A percentile compares a stretch with the other conserved stretches of the same genome.
phyloP scores from a whole-genome alignment of 176 grass and related monocot species.

The Phoenix dactylifera region DNA sequence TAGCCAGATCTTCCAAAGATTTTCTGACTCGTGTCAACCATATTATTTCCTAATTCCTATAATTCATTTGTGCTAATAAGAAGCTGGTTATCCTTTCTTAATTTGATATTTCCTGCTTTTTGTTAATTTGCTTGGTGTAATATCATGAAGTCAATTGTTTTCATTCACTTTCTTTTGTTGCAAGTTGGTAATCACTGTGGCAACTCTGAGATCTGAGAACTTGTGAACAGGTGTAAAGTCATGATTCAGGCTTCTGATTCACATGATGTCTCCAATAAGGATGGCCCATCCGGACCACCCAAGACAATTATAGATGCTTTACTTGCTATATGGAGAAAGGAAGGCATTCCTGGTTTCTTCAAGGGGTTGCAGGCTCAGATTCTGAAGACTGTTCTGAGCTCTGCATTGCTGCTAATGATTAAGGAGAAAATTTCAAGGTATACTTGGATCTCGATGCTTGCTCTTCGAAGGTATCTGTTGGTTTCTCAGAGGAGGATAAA shows the following conservation, averaged over 20 bases:
- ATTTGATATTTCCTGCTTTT: neutral
- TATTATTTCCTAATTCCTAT: too few relatives aligned
- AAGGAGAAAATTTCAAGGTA: slow-evolving; percentile 93
- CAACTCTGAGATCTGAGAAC: too few relatives aligned
- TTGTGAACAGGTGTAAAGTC: slow-evolving; percentile 68
- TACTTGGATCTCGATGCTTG: slow-evolving; percentile 86
- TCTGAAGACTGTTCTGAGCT: slow-evolving; percentile 91
- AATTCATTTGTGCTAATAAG: too few relatives aligned
- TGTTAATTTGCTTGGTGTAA: too few relatives aligned
- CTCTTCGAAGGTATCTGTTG: slow-evolving; percentile 49
- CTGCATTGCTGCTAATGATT: slow-evolving; percentile 93
- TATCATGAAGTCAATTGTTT: too few relatives aligned
- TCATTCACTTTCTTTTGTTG: too few relatives aligned
- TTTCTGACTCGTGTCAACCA: too few relatives aligned
- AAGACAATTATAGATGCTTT: slow-evolving; percentile 71
- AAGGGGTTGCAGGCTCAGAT: slow-evolving; percentile 91
- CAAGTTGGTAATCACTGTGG: too few relatives aligned
- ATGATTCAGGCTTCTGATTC: slow-evolving; percentile 82
- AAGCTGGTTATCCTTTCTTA: neutral
- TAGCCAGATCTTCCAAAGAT: slow-evolving; percentile 1
- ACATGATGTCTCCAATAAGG: slow-evolving; percentile 26
- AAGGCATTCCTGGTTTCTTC: slow-evolving; percentile 90
- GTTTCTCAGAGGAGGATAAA: slow-evolving; percentile 63
- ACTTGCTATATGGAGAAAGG: slow-evolving; percentile 72
- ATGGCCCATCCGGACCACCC: slow-evolving; percentile 32